These are phyloP conservation scores for Xanthoceras sorbifolium DNA, from an alignment of 345 rosid genomes.

Conservation along the genomic window DNA sequence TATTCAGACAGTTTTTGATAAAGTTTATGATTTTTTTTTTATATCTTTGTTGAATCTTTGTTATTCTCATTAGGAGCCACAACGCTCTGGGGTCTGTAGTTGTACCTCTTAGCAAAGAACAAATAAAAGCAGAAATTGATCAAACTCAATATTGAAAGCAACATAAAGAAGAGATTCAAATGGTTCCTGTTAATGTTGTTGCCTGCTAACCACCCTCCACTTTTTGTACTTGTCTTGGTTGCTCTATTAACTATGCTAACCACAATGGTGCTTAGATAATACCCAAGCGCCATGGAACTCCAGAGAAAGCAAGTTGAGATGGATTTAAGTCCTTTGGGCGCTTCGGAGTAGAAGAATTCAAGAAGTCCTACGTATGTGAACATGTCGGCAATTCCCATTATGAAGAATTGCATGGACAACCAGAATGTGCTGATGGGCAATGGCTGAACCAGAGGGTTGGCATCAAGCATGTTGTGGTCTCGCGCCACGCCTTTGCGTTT, in stretches of 20 bases:
- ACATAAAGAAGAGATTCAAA: conserved; percentile 51
- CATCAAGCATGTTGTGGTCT: conserved; percentile 51
- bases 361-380: conserved; percentile 56
- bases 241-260: conserved; percentile 47
- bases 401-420: conserved; percentile 58
- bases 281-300: conserved; percentile 60
- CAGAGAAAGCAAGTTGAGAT: conserved; percentile 56
- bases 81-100: conserved; percentile 34
- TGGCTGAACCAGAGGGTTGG: conserved; percentile 38
- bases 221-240: conserved; percentile 26
- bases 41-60: conserved; percentile 21
- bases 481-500: conserved; percentile 53
- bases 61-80: neutral
- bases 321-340: conserved; percentile 46
- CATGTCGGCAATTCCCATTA: conserved; percentile 61
- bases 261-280: conserved; percentile 46
- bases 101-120: conserved; percentile 42
- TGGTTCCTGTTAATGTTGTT: conserved; percentile 60
- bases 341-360: conserved; percentile 64
- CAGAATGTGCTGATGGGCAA: conserved; percentile 55
- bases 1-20: no score
- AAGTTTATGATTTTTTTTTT: no score
- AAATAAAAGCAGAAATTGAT: conserved; percentile 52
- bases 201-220: conserved; percentile 64
- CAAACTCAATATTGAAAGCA: conserved; percentile 48